phyloP scores from a whole-genome alignment of 352 stramenopile genomes.

The Globisporangium alternatum region DNA sequence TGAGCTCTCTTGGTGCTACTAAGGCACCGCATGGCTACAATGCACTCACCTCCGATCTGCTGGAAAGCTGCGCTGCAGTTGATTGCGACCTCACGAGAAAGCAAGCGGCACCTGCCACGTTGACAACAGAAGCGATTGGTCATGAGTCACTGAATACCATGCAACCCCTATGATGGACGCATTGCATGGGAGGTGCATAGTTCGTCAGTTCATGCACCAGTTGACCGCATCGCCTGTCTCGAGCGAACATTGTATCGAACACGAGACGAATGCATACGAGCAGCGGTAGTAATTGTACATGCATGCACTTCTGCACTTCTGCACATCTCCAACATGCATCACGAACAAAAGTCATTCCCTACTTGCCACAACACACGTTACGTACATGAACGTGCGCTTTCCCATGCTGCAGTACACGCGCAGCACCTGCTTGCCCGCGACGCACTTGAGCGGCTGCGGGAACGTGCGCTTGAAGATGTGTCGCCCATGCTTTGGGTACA shows the following conservation, averaged over 20 bases:
- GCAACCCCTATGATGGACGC: neutral
- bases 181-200: neutral
- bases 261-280: neutral
- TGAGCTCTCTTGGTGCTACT: neutral
- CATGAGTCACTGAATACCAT: neutral
- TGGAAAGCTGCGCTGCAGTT: conserved; percentile 8
- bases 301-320: no score
- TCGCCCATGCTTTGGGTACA: conserved; percentile 36
- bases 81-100: conserved; percentile 11
- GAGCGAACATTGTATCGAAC: conserved; percentile 8
- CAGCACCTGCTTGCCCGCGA: conserved; percentile 37
- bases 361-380: conserved; percentile 16
- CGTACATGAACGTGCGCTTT: conserved; percentile 38
- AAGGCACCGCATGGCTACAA: no score
- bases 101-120: conserved; percentile 13
- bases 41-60: conserved; percentile 17
- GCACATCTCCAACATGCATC: neutral
- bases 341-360: no score
- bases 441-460: conserved; percentile 47
- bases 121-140: neutral
- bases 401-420: conserved; percentile 48
- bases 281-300: no score
- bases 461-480: conserved; percentile 45
- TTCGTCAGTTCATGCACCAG: neutral
- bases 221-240: neutral